These are phyloP conservation scores for Pezicula carpinea DNA, from an alignment of 2,329 filamentous ascomycete species.

Conservation along the genomic window DNA sequence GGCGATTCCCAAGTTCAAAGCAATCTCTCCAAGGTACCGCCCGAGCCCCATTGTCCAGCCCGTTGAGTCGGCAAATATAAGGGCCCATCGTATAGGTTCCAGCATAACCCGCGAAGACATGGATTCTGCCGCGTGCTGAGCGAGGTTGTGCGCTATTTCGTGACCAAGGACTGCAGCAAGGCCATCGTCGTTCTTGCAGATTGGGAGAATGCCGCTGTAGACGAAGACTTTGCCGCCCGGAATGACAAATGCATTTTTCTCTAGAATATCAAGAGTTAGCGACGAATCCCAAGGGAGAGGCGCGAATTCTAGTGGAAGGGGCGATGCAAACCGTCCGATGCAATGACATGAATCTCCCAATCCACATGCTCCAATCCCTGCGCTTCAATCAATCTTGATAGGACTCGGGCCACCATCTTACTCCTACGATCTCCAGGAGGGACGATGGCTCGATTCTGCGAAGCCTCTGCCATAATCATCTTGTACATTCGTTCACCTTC, in stretches of 20 bases:
- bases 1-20: slow-evolving; percentile 57
- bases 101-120: slow-evolving; percentile 38
- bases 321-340: slow-evolving; percentile 46
- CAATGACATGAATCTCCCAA: slow-evolving; percentile 74
- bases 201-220: slow-evolving; percentile 65
- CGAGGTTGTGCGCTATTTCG: slow-evolving; percentile 74
- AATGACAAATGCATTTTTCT: slow-evolving; percentile 70
- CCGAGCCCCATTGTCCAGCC: slow-evolving; percentile 20
- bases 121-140: slow-evolving; percentile 63
- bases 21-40: slow-evolving; percentile 16
- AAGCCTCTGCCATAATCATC: slow-evolving; percentile 49
- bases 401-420: slow-evolving; percentile 55
- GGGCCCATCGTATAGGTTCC: slow-evolving; percentile 30
- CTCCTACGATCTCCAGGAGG: slow-evolving; percentile 53
- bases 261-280: not conserved
- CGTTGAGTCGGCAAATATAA: slow-evolving; percentile 30
- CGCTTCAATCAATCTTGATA: slow-evolving; percentile 62
- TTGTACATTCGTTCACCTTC: slow-evolving; percentile 51
- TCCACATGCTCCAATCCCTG: slow-evolving; percentile 52
- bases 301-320: not conserved
- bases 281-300: slow-evolving; percentile 4
- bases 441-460: slow-evolving; percentile 48
- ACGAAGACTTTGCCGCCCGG: slow-evolving; percentile 80
- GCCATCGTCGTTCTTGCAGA: slow-evolving; percentile 62
- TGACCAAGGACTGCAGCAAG: slow-evolving; percentile 74